Conservation (phyloP, 495 filamentous ascomycete species). For the Podospora pseudoanserina region DNA sequence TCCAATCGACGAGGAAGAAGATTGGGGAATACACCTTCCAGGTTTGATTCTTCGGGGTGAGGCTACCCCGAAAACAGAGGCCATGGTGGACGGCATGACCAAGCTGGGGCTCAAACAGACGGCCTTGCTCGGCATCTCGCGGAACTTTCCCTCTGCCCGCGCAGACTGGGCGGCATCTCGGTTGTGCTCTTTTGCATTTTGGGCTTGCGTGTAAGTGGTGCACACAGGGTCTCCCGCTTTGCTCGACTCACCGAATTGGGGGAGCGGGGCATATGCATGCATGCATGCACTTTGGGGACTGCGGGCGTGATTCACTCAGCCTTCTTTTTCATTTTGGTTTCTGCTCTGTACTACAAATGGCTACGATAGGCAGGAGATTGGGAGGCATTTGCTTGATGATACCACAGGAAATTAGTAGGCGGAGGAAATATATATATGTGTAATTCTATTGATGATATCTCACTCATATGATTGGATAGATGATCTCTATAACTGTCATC, state of each 20-base stretch:
- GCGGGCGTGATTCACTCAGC: neutral
- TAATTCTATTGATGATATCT: neutral
- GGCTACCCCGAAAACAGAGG: neutral
- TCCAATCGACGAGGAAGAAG: neutral
- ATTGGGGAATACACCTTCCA: neutral
- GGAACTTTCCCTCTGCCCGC: neutral
- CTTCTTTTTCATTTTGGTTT: neutral
- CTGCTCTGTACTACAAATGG: neutral
- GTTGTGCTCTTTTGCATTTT: slow-evolving; percentile 2
- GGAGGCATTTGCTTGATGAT: neutral
- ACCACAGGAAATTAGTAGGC: neutral
- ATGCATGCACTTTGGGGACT: neutral
- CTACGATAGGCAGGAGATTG: neutral
- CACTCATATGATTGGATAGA: neutral
- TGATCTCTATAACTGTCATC: neutral
- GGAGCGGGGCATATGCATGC: neutral
- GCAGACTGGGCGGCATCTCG: neutral
- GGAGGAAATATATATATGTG: neutral
- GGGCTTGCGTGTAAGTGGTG: neutral
- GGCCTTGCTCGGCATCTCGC: neutral
- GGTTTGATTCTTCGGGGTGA: slow-evolving; percentile 1
- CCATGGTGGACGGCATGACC: neutral
- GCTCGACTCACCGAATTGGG: neutral
- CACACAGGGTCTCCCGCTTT: neutral
- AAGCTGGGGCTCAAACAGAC: neutral